These are phyloP conservation scores for Dactylellina parvicollis DNA, from an alignment of 2,329 filamentous ascomycete genomes.

Conservation along the genomic window DNA sequence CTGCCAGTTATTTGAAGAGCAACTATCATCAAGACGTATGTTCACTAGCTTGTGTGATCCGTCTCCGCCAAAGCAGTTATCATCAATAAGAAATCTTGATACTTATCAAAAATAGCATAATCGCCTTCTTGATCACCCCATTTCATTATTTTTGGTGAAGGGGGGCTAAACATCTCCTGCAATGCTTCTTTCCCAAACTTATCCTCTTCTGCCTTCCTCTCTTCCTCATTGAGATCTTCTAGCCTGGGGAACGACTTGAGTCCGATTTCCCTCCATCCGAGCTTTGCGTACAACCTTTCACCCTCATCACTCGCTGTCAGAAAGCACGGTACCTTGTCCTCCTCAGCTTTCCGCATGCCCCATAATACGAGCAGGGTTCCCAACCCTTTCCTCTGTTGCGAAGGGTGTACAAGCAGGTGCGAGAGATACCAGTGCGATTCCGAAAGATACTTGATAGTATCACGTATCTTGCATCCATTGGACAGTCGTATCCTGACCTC, in stretches of 20 bases:
- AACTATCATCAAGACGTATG: no score
- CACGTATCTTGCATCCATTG: neutral
- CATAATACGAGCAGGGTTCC: constrained; percentile 21
- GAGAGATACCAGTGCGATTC: constrained; percentile 41
- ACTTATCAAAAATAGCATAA: constrained; percentile 2
- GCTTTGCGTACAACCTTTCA: constrained; percentile 15
- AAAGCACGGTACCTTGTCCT: constrained; percentile 10
- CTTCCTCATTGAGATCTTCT: constrained; percentile 36
- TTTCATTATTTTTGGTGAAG: constrained; percentile 15
- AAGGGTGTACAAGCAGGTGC: constrained; percentile 34
- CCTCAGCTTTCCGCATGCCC: constrained; percentile 16
- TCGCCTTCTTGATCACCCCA: constrained; percentile 18
- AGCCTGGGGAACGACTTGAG: constrained; percentile 16
- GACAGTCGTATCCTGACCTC: neutral
- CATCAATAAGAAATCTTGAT: constrained; percentile 9
- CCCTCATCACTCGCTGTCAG: constrained; percentile 32
- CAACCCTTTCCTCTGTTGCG: constrained; percentile 11
- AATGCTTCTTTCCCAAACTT: constrained; percentile 27
- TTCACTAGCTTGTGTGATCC: no score
- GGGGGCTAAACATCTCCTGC: constrained; percentile 15
- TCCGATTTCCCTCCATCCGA: constrained; percentile 27
- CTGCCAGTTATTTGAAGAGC: no score
- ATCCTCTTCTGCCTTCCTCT: constrained; percentile 18
- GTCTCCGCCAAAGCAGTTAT: neutral
- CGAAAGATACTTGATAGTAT: constrained; percentile 11